Base-by-base conservation (phyloP, 768 basidiomycete genomes). In the Leucocoprinus leucothites region DNA sequence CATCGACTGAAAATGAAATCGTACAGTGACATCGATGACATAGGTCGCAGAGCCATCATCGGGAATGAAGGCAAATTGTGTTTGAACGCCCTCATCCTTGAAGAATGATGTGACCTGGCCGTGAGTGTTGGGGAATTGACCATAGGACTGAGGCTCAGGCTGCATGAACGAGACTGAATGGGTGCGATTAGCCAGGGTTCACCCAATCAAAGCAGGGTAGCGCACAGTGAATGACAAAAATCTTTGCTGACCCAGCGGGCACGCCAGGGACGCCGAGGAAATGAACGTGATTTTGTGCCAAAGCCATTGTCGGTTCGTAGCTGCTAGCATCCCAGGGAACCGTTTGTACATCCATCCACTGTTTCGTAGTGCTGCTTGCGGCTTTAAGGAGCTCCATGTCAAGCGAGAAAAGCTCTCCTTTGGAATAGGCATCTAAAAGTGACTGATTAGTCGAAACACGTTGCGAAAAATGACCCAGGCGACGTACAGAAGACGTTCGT, bases 401-500 rank as follows among this genome's bases (percentile, higher is more conserved):
- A 41, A 96, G 75, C 42, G 79, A 80, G 62, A 73, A 92, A 1
- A 95, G 56, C 51, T 81, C 82, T 43, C 79, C 82, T 1, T 81
- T 71, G 3, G 87, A 87, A 56, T 89, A 71, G 0, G 85, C 87
- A 67, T 91, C 89, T 88, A 45, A 31, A 40, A 38, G 31, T n/a
- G 38, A 11, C 14, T n/a, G 26, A 19, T 41, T 34, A 44, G 35
- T 13, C 16, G 52, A 22, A 7, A 6, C 31, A n/a, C n/a, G n/a
- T 34, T 13, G 40, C 46, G n/a, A 51, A 51, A 13, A 28, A 42
- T 3, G 28, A 18, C 34, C 14, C 36, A 47, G 43, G 26, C 38
- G 50, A 70, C 77, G 60, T 67, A 89, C 87, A 94, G 72, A 97
- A 87, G 57, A 87, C 84, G 58, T 96, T 94, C 48, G 94, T 98